A percentile compares a stretch with the other conserved stretches of the same genome.
These are phyloP conservation scores for Claviceps sp. DNA, from an alignment of 2,329 filamentous ascomycete species.

Conservation along the genomic window DNA sequence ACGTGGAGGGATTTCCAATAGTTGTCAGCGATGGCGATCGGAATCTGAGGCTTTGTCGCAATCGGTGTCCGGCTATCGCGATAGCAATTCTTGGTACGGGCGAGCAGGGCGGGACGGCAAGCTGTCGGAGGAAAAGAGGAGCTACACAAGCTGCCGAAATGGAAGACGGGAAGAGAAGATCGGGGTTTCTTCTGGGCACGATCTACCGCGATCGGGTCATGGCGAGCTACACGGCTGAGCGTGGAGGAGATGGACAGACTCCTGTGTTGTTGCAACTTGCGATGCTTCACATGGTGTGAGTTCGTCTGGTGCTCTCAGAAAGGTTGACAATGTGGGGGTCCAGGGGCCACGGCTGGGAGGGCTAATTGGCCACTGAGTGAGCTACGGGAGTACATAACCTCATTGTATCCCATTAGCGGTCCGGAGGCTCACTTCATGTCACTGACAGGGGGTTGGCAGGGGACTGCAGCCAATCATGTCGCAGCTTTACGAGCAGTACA, in stretches of 20 bases:
- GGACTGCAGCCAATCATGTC: too few species aligned
- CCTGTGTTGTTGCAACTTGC: too few species aligned
- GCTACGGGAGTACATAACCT: too few species aligned
- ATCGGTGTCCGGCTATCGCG: not conserved
- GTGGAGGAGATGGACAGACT: not conserved
- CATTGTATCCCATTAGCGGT: too few species aligned
- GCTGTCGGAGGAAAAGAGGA: not conserved
- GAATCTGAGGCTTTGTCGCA: not conserved
- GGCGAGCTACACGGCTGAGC: not conserved
- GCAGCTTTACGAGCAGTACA: too few species aligned
- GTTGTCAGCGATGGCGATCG: not conserved
- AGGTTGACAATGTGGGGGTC: too few species aligned
- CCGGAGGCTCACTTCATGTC: too few species aligned
- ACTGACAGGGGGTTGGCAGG: too few species aligned
- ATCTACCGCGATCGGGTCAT: conserved; percentile 2
- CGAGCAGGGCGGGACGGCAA: not conserved
- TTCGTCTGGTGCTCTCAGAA: too few species aligned
- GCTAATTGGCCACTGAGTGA: too few species aligned
- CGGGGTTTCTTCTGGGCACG: not conserved
- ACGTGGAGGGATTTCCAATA: not conserved
- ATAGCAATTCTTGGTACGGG: not conserved
- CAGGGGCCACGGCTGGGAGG: too few species aligned
- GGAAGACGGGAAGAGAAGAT: not conserved
- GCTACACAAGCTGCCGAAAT: not conserved
- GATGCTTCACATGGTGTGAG: too few species aligned